These are phyloP conservation scores for Aspergillus hancockii DNA, from an alignment of 495 filamentous ascomycete species.

Conservation along the genomic window DNA sequence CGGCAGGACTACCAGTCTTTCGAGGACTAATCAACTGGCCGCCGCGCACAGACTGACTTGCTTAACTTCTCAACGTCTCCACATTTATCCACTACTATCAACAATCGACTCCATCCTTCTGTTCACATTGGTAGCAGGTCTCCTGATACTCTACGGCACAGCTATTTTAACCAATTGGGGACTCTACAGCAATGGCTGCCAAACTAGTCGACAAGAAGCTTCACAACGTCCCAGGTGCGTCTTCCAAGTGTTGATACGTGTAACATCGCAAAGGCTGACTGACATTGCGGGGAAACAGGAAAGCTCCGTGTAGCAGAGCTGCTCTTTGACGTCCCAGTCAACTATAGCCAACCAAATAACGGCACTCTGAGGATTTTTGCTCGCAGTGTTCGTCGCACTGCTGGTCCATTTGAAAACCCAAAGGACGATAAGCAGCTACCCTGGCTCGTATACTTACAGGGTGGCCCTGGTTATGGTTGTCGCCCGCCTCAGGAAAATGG, in stretches of 20 bases:
- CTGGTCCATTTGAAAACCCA: constrained; percentile 58
- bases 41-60: background rate
- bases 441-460: constrained; percentile 68
- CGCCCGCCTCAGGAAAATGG: constrained; percentile 68
- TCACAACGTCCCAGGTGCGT: constrained; percentile 47
- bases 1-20: background rate
- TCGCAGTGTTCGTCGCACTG: constrained; percentile 64
- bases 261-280: background rate
- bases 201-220: constrained; percentile 46
- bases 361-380: constrained; percentile 72
- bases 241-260: constrained; percentile 9
- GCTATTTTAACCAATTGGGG: background rate
- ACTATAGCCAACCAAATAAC: constrained; percentile 64
- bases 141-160: background rate
- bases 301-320: constrained; percentile 75
- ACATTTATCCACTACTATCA: constrained; percentile 3
- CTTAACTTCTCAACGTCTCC: background rate
- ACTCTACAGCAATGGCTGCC: constrained; percentile 32
- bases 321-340: constrained; percentile 81
- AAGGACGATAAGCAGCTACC: constrained; percentile 56
- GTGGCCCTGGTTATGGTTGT: constrained; percentile 79
- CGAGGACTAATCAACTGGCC: background rate
- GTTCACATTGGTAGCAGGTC: background rate
- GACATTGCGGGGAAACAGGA: constrained; percentile 46
- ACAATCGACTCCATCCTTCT: background rate